phyloP scores from a whole-genome alignment of 192 early-diverging fungal genomes.

The Umbelopsis isabellina region DNA sequence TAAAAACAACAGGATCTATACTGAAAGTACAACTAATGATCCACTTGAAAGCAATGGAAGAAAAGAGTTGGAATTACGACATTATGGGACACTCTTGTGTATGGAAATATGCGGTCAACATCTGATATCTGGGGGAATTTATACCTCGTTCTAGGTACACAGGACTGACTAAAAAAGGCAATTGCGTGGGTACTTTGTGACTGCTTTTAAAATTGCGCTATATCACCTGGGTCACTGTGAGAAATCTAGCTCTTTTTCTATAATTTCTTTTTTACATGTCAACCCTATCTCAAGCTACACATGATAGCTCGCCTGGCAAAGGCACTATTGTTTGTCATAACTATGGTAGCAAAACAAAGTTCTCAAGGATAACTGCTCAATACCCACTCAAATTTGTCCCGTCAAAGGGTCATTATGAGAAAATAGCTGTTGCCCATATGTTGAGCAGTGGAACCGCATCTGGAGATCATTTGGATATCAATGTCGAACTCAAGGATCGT shows the following conservation, averaged over 20 bases:
- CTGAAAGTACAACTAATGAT: too few relatives aligned
- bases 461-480: conserved; percentile 65
- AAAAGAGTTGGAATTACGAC: background rate
- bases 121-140: background rate
- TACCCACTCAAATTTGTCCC: conserved; percentile 65
- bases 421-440: conserved; percentile 64
- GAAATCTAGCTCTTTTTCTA: background rate
- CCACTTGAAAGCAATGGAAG: too few relatives aligned
- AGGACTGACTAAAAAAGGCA: background rate
- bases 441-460: conserved; percentile 78
- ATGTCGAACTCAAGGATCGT: conserved; percentile 51
- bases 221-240: background rate
- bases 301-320: conserved; percentile 31
- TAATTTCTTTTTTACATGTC: conserved; percentile 6
- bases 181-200: background rate
- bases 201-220: conserved; percentile 2
- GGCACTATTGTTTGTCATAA: conserved; percentile 33
- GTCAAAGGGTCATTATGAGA: conserved; percentile 42
- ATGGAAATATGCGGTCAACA: too few relatives aligned
- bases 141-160: conserved; percentile 1
- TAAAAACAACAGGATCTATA: too few relatives aligned
- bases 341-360: conserved; percentile 31
- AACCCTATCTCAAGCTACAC: conserved; percentile 5
- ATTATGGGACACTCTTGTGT: too few relatives aligned
- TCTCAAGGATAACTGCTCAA: conserved; percentile 40